Evolutionary conservation across 2,329 filamentous ascomycete species (phyloP), one percentile per base, ranked within the genome.

Genomic region (Colletotrichum chrysophilum): DNA sequence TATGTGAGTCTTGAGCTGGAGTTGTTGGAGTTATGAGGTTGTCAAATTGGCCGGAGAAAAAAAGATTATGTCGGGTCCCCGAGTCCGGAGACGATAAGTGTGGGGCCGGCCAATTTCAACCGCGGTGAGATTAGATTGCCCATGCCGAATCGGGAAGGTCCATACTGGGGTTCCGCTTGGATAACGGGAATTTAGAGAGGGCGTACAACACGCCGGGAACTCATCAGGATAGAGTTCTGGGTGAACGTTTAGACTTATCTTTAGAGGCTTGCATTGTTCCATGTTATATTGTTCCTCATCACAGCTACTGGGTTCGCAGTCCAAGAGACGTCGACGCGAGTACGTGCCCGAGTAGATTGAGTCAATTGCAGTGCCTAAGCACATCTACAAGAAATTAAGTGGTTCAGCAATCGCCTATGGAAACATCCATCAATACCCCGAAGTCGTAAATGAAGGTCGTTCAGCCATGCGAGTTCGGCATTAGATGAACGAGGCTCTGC

Each of bases 391-490:
- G 24, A 6, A 18, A 9, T 58, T 7, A 4, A 58, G 0, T 28
- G 7, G 2, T 58, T 1, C 4, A 16, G 16, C 7, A 1, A 2
- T 9, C 2, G 4, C 0, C 7, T 0, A 4, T 58, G 4, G 24
- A 28, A 3, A 0, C 0, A 1, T 13, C 3, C 4, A 24, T 10
- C 55, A 10, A 58, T 28, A 2, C 24, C 0, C 16, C 24, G 7
- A 58, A n/a, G 24, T 2, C 55, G 4, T 58, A 5, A 2, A 28
- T 4, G n/a, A 21, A 48, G 0, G 0, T 13, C 6, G 2, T 21
- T 0, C 3, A 52, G n/a, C 6, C 4, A 21, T 13, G n/a, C 0
- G 43, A 21, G n/a, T 28, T 58, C 58, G 28, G 58, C 18, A 34
- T 14, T 21, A n/a, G 58, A 30, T 6, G 28, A 30, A 30, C 10